Base-by-base conservation (phyloP, 805 yeast genomes). In the Vanderwaltozyma tropicalis region DNA sequence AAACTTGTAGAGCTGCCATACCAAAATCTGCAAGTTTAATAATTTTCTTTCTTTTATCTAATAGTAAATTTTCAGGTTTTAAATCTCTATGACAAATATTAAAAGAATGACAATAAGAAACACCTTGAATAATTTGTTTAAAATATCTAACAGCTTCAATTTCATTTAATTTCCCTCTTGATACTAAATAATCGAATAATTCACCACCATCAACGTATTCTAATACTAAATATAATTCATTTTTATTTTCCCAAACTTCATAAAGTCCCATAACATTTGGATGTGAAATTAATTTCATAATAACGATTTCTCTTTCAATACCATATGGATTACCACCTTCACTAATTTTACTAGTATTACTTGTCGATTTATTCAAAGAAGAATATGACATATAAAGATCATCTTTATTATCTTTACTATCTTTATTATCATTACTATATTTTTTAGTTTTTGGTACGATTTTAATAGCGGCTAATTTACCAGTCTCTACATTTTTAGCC, bases 241-340 rank as follows among this genome's bases (percentile, higher is more conserved):
- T 86, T 47, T 86, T 80, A 47, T 94, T 89, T 61, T 92, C 98
- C 97, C 97, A 92, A 18, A 92, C 98, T 55, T 92, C 98, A 57
- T 87, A 92, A 28, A 92, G 67, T 19, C 92, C 82, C 74, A 92
- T 78, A 18, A 92, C 92, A 53, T 92, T 89, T 11, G 95, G 86
- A 60, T 92, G 97, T 42, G 92, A 84, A 32, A 92, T 75, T 30
- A 92, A 69, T 62, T 92, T 92, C 98, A 89, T 92, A 49, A 92
- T 92, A 50, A 92, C 88, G 45, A 92, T 94, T 58, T 92, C 98
- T 47, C 97, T 74, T 63, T 92, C 98, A 32, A 92, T 89, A 28
- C 98, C 98, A 57, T 89, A 87, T 3, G 96, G 95, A 35, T 52
- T 54, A 2, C 44, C 31, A 28, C 43, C 43, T 25, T 31, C 32